Conservation (phyloP, 768 basidiomycete genomes). For the Hygrocybe punicea region DNA sequence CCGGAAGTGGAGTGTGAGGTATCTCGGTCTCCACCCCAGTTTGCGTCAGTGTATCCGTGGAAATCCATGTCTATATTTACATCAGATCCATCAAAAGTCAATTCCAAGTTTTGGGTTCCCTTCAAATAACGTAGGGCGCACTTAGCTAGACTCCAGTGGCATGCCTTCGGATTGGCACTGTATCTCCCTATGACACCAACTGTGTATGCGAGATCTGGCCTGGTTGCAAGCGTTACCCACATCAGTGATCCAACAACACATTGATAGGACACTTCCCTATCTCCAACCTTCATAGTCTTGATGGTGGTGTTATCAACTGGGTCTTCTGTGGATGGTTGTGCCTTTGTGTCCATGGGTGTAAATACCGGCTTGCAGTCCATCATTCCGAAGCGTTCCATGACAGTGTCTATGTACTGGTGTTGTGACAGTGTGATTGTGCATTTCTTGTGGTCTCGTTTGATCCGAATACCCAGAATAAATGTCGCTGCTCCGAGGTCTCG, state of each 20-base stretch:
- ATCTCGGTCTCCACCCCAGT: no score
- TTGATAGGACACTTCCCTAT: neutral
- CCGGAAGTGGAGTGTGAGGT: no score
- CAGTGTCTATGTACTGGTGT: constrained; percentile 14
- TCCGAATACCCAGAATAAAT: constrained; percentile 23
- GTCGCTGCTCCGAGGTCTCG: constrained; percentile 11
- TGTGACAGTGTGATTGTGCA: constrained; percentile 24
- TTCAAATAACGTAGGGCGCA: no score
- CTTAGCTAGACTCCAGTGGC: no score
- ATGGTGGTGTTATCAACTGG: neutral
- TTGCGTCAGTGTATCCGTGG: no score
- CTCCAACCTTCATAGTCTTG: neutral
- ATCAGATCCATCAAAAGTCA: no score
- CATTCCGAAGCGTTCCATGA: neutral
- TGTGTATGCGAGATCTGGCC: no score
- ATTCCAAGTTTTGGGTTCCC: no score
- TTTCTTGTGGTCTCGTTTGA: constrained; percentile 13
- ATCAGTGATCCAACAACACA: neutral
- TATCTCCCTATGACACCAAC: no score
- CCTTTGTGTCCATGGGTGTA: neutral
- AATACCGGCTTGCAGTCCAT: neutral
- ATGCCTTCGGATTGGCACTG: no score
- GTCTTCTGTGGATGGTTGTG: neutral
- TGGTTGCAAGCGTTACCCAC: neutral
- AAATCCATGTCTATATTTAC: no score